Percentiles rank a stretch among this genome's conserved stretches.
Evolutionary conservation across 345 rosid genomes (phyloP).

Genomic region (Combretum micranthum): DNA sequence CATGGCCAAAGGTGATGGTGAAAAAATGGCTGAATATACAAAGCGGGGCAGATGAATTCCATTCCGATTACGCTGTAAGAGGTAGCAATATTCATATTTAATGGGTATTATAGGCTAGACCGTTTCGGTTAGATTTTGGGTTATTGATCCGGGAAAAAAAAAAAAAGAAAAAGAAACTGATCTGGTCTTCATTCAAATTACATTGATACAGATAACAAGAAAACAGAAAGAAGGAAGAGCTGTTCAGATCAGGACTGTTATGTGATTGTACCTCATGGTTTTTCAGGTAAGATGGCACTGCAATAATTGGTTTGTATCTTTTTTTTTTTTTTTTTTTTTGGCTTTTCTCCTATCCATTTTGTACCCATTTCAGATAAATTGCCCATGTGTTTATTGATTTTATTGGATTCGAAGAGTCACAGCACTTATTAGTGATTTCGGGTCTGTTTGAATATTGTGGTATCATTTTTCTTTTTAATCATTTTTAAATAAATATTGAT

Average conservation of each 20-base stretch:
- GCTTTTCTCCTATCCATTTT: too few species aligned
- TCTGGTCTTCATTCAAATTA: too few species aligned
- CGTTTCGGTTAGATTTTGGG: not conserved
- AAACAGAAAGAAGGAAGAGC: conserved; percentile 53
- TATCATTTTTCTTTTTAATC: too few species aligned
- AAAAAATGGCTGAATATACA: conserved; percentile 82
- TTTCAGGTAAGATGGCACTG: conserved; percentile 45
- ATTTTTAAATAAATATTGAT: too few species aligned
- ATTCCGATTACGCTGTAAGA: conserved; percentile 51
- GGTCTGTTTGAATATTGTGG: too few species aligned
- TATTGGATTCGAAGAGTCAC: too few species aligned
- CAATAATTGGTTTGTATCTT: not conserved
- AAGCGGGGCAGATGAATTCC: conserved; percentile 57
- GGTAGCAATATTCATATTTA: conserved; percentile 32
- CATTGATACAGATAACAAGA: conserved; percentile 17
- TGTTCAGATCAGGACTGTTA: conserved; percentile 55
- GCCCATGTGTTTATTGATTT: too few species aligned
- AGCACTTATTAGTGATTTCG: too few species aligned
- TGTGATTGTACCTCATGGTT: conserved; percentile 41
- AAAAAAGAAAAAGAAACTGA: too few species aligned
- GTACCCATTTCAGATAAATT: too few species aligned
- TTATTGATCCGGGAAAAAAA: conserved; percentile 12
- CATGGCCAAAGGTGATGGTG: conserved; percentile 69
- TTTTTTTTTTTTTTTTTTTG: not conserved
- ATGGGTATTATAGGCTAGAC: not conserved